phyloP scores from a whole-genome alignment of 306 rosid genomes.

The Lathyrus oleraceus region DNA sequence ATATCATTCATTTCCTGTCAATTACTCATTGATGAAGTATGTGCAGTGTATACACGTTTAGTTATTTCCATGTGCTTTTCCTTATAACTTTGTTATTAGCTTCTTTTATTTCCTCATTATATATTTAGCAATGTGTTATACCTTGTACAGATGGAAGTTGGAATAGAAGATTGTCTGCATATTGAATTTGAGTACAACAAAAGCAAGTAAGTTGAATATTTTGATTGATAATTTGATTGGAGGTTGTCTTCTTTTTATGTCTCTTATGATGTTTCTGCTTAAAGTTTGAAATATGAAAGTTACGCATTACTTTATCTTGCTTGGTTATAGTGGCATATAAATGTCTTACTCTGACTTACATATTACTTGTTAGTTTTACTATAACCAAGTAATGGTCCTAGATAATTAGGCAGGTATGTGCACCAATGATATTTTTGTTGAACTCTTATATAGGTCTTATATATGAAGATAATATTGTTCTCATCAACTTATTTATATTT shows the following conservation, averaged over 20 bases:
- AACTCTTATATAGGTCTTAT: not conserved
- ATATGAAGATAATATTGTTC: constrained; percentile 10
- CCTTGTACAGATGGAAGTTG: constrained; percentile 92
- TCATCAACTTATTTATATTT: not conserved
- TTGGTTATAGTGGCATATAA: not conserved
- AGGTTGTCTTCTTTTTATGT: not conserved
- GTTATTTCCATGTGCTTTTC: constrained; percentile 30
- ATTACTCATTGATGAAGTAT: constrained; percentile 20
- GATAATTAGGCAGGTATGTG: constrained; percentile 20
- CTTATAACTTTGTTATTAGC: constrained; percentile 21
- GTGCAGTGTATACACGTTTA: constrained; percentile 17
- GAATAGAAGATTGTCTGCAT: constrained; percentile 98
- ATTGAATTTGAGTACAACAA: constrained; percentile 97
- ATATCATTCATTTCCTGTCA: constrained; percentile 24
- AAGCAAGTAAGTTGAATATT: constrained; percentile 75
- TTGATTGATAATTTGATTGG: constrained; percentile 32
- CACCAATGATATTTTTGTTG: constrained; percentile 6
- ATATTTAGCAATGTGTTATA: constrained; percentile 30
- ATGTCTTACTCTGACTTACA: constrained; percentile 3
- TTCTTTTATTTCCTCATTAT: constrained; percentile 25
- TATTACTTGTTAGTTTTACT: not conserved
- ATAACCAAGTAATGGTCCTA: constrained; percentile 6
- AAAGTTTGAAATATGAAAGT: constrained; percentile 24
- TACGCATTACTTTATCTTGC: constrained; percentile 10
- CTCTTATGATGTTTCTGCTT: constrained; percentile 1